Conservation (phyloP, 148 eudicot species). For the Rhododendron ovatum region DNA sequence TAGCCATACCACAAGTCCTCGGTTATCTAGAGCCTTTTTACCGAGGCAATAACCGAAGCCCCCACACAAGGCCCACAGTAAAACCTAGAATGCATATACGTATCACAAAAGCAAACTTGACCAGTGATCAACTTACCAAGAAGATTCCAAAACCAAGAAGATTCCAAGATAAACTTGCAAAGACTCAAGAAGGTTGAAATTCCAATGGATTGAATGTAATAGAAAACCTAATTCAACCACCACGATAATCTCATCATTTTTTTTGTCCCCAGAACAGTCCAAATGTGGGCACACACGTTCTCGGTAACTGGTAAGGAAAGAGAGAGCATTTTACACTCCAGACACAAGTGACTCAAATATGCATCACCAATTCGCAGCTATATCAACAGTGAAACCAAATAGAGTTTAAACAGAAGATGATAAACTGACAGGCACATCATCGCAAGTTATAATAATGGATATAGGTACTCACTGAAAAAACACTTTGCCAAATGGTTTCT, state of each 20-base stretch:
- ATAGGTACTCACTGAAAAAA: conserved; percentile 52
- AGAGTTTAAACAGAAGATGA: background rate
- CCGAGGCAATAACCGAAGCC: too few relatives aligned
- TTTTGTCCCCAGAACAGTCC: background rate
- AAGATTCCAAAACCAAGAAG: background rate
- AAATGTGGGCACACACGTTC: background rate
- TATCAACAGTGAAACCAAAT: background rate
- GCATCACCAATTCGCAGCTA: background rate
- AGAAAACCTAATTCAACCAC: background rate
- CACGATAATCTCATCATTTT: background rate
- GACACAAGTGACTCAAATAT: background rate
- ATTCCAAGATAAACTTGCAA: background rate
- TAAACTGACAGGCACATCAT: background rate
- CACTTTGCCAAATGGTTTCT: conserved; percentile 98
- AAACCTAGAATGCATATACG: background rate
- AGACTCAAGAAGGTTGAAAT: background rate
- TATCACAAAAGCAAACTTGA: background rate
- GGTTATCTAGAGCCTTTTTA: too few relatives aligned
- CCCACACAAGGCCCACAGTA: background rate
- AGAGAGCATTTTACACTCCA: background rate
- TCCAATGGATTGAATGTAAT: background rate
- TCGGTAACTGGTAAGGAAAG: background rate
- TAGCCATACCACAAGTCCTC: too few relatives aligned
- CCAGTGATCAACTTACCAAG: background rate
- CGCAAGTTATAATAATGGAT: background rate